Evolutionary conservation across 1,284 basidiomycete species (phyloP).

Genomic region (Violaceomyces palustris): DNA sequence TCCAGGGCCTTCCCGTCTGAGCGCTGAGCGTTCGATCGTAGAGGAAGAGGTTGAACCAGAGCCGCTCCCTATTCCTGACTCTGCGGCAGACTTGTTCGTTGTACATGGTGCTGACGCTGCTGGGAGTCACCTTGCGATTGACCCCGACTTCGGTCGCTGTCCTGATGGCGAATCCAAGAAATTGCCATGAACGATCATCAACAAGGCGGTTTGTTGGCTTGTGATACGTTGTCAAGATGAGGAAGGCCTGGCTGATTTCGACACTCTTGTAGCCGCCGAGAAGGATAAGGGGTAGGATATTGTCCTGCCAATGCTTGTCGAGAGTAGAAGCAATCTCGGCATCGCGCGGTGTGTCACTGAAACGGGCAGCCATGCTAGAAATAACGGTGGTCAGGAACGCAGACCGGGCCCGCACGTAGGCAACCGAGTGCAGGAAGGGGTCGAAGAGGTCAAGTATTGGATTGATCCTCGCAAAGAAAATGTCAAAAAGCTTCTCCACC

Average conservation of each 20-base stretch:
- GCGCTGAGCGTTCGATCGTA: constrained; percentile 39
- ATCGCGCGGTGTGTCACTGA: constrained; percentile 28
- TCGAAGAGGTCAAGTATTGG: constrained; percentile 40
- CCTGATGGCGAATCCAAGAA: constrained; percentile 41
- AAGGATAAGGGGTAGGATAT: constrained; percentile 36
- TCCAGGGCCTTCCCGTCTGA: constrained; percentile 41
- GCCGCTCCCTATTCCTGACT: constrained; percentile 34
- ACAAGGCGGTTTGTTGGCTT: constrained; percentile 36
- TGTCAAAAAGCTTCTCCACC: constrained; percentile 38
- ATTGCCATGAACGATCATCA: constrained; percentile 46
- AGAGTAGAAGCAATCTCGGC: constrained; percentile 33
- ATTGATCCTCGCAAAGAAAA: constrained; percentile 43
- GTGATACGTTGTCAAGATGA: constrained; percentile 37
- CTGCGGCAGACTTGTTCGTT: constrained; percentile 40
- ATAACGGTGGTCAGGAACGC: constrained; percentile 43
- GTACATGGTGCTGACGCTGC: constrained; percentile 16
- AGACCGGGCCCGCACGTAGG: constrained; percentile 36
- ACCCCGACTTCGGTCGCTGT: constrained; percentile 45
- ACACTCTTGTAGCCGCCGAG: constrained; percentile 43
- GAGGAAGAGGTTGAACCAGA: constrained; percentile 42
- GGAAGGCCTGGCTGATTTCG: constrained; percentile 42
- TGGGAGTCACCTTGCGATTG: constrained; percentile 33
- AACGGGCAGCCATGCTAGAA: constrained; percentile 33
- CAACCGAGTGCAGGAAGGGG: constrained; percentile 38
- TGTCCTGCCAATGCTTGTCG: constrained; percentile 35